Evolutionary conservation across 2,329 filamentous ascomycete genomes (phyloP), one percentile per base, ranked within the genome.

Genomic region (Cordyceps javanica): DNA sequence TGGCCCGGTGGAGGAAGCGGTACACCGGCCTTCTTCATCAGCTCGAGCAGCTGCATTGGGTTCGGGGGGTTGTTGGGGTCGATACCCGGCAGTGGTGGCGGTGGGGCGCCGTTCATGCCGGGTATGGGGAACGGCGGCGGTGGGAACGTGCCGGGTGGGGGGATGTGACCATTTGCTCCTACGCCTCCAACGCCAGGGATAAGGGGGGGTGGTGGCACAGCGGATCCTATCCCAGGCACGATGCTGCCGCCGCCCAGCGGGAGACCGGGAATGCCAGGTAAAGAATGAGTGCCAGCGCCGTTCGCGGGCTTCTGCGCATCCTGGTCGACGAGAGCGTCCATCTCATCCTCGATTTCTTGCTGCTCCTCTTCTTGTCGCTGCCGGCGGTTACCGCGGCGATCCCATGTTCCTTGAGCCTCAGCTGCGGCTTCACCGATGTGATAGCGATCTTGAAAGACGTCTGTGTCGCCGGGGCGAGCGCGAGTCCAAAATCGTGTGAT

Each of bases 401-500:
- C 91, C 84, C 89, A 97, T 1, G 92, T 97, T n/a, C 94, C 94
- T 70, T 94, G 89, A 0, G 91, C 91, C 74, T 97, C 92, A 26
- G 93, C 93, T 0, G 91, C 92, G 8, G 90, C 86, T 72, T 97
- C 92, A 50, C 94, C 94, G 62, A 97, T 94, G 69, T 99, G 94
- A 71, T 95, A 97, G 59, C 91, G 85, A 73, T 99, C 94, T 67
- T 92, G 91, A 73, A 90, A 82, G 65, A 89, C 88, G 55, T 88
- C 86, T n/a, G 81, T 82, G 64, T 97, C 93, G 50, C 94, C 94
- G 2, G 94, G 94, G 49, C 94, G 81, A 16, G 91, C 85, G 42
- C 94, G 87, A 3, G 92, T 91, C 94, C 94, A 99, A 76, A 99
- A 99, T 49, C 94, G 87, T 2, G 94, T 97, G 61, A 96, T 92